Evolutionary conservation across 352 stramenopile genomes (phyloP), one percentile per base, ranked within the genome.

Genomic region (Globisporangium splendens): DNA sequence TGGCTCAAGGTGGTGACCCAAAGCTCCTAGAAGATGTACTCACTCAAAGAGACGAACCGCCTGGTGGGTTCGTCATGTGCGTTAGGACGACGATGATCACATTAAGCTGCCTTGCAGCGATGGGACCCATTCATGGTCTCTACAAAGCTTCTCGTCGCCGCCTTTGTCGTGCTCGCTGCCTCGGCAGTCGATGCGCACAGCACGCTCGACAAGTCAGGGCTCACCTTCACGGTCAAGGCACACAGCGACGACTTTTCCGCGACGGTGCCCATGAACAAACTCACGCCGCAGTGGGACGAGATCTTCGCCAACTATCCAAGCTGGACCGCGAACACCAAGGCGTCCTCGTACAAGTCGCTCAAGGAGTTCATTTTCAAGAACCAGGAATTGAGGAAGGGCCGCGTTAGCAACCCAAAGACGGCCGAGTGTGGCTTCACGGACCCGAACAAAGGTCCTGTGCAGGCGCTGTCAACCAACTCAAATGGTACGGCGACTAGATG

Each of bases 141-240:
- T 46, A 47, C 33, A 31, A 31, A 5, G 41, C 38, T 43, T 13
- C 46, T 21, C 44, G 11, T 63, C 24, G 21, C 51, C 55, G 46
- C 46, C 42, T 5, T 52, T 24, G 43, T 48, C 22, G 54, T 28
- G 22, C 54, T 52, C 15, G 54, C 43, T 12, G 55, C 55, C 18
- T 43, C 49, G 13, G 18, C 33, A 11, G 42, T 46, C 4, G 41
- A 60, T 14, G 53, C 59, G 22, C 59, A 66, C 39, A 52, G 59
- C 14, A 53, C 61, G 44, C 22, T 66, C 18, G 35, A 52, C 46
- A 66, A 66, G 59, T 52, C 59, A 7, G 59, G 46, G 3, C 59
- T 46, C 13, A 46, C 35, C 2, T 66, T 62, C 59, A 42, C 44
- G 17, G 54, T 47, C 46, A 54, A 50, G 15, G 58, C 22, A 3